A percentile compares a stretch with the other conserved stretches of the same genome.
These are phyloP conservation scores for Coemansia sp. DNA, from an alignment of 192 early-diverging fungal species.

Conservation along the genomic window DNA sequence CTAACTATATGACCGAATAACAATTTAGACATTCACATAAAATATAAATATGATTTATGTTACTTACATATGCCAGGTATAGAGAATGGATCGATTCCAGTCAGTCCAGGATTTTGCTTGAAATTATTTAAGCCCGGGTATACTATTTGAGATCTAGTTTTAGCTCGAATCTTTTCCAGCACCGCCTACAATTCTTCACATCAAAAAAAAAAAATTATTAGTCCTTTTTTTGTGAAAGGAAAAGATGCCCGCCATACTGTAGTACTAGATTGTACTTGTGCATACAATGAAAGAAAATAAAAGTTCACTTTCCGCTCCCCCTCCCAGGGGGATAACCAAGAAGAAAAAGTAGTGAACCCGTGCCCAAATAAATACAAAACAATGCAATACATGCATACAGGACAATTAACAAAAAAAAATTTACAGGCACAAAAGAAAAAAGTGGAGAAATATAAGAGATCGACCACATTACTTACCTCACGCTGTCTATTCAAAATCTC, in stretches of 20 bases:
- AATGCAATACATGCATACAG: slow-evolving; percentile 11
- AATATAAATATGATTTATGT: not conserved
- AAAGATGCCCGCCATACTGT: not conserved
- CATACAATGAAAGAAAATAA: slow-evolving; percentile 5
- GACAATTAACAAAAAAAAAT: slow-evolving; percentile 4
- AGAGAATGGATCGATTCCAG: slow-evolving; percentile 72
- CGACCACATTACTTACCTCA: slow-evolving; percentile 43
- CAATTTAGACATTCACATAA: not conserved
- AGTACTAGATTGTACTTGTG: slow-evolving; percentile 4
- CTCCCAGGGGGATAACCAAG: not conserved
- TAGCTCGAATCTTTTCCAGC: slow-evolving; percentile 80
- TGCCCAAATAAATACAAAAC: slow-evolving; percentile 15
- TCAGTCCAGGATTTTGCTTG: slow-evolving; percentile 56
- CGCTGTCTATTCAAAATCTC: slow-evolving; percentile 78
- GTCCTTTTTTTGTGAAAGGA: not conserved
- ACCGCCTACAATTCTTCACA: slow-evolving; percentile 62
- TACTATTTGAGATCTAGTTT: slow-evolving; percentile 73
- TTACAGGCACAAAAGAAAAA: slow-evolving; percentile 8
- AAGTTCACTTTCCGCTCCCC: not conserved
- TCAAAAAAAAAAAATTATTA: not conserved
- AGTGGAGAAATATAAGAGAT: not conserved
- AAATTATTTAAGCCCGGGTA: slow-evolving; percentile 80
- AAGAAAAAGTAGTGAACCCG: not conserved
- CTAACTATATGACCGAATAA: not conserved
- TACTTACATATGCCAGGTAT: slow-evolving; percentile 84